Conservation (phyloP, 192 early-diverging fungal genomes). For the Podila clonocystis region DNA sequence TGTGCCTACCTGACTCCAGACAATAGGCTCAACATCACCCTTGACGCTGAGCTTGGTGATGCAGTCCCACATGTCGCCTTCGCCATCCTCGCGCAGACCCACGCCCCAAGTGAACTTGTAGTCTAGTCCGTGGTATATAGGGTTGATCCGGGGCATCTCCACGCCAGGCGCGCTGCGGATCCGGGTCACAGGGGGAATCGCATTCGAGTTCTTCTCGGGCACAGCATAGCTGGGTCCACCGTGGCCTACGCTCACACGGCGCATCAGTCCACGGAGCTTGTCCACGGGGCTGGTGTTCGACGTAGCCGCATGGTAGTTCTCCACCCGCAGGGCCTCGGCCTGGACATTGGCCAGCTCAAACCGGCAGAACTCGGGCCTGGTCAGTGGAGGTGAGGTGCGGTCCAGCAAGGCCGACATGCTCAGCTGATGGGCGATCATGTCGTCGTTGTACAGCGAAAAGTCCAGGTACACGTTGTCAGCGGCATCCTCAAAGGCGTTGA, state of each 20-base stretch:
- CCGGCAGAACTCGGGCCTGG: slow-evolving; percentile 65
- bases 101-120: slow-evolving; percentile 64
- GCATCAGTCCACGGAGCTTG: slow-evolving; percentile 45
- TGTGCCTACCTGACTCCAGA: slow-evolving; percentile 36
- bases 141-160: slow-evolving; percentile 64
- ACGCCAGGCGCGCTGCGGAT: slow-evolving; percentile 57
- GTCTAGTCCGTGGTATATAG: slow-evolving; percentile 51
- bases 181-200: slow-evolving; percentile 23
- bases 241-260: slow-evolving; percentile 32
- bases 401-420: slow-evolving; percentile 63
- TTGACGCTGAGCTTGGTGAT: slow-evolving; percentile 64
- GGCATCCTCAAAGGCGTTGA: slow-evolving; percentile 77
- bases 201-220: slow-evolving; percentile 46
- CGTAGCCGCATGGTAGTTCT: slow-evolving; percentile 49
- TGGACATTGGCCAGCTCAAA: slow-evolving; percentile 69
- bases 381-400: slow-evolving; percentile 50
- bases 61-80: slow-evolving; percentile 61
- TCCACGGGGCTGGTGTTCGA: slow-evolving; percentile 37
- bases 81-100: slow-evolving; percentile 50
- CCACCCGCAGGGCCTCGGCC: slow-evolving; percentile 64
- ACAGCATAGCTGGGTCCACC: slow-evolving; percentile 21
- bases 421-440: slow-evolving; percentile 67
- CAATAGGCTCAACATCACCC: slow-evolving; percentile 40
- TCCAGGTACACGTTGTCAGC: slow-evolving; percentile 71
- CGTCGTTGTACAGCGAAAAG: slow-evolving; percentile 70